phyloP scores from a whole-genome alignment of 305 asterid genomes.

The Fraxinus platypoda region DNA sequence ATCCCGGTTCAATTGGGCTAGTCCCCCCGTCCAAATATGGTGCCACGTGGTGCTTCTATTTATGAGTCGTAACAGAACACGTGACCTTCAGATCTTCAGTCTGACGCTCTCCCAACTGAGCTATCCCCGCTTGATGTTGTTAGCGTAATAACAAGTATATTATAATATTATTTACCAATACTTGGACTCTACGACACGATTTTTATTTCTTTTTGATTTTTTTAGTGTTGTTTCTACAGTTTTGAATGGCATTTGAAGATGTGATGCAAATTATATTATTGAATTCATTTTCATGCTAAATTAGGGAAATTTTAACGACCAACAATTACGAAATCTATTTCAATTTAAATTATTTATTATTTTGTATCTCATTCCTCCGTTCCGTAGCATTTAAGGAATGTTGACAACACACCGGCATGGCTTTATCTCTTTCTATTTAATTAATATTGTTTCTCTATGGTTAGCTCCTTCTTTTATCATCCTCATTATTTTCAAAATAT shows the following conservation, averaged over 20 bases:
- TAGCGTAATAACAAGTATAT: neutral
- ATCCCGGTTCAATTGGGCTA: too few relatives aligned
- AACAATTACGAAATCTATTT: neutral
- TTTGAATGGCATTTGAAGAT: neutral
- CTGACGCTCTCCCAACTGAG: conserved; percentile 98
- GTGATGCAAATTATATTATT: neutral
- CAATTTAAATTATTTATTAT: neutral
- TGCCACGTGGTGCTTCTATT: too few relatives aligned
- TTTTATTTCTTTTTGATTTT: neutral
- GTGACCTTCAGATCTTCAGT: conserved; percentile 60
- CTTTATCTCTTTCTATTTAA: neutral
- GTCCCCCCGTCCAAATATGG: too few relatives aligned
- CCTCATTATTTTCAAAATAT: too few relatives aligned
- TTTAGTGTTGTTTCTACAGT: neutral
- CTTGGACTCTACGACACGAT: neutral
- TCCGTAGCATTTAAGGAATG: neutral
- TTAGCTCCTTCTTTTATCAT: too few relatives aligned
- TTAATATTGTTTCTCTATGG: neutral
- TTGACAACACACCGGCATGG: neutral
- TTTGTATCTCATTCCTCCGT: neutral
- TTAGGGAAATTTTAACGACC: neutral
- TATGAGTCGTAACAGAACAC: too few relatives aligned
- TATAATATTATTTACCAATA: neutral
- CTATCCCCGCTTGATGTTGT: conserved; percentile 59
- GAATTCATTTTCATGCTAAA: neutral